Evolutionary conservation across 495 filamentous ascomycete species (phyloP).

Genomic region (Penicillium roqueforti): DNA sequence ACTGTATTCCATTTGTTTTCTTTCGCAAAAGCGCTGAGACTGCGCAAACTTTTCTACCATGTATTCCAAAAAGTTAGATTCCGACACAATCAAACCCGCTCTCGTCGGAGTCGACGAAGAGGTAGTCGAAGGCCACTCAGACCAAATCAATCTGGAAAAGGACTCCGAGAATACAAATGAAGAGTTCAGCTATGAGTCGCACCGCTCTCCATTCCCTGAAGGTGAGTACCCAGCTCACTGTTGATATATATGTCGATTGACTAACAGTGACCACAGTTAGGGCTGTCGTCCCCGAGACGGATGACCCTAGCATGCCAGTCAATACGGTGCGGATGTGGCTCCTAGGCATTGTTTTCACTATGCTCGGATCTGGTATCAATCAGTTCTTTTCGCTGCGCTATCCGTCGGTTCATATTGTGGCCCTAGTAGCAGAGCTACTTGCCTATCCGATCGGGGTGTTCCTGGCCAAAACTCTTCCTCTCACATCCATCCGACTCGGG

Average conservation of each 20-base stretch:
- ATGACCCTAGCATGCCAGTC: slow-evolving; percentile 36
- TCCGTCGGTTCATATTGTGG: slow-evolving; percentile 74
- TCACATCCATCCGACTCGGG: slow-evolving; percentile 37
- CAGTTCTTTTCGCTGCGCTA: slow-evolving; percentile 83
- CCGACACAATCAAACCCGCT: slow-evolving; percentile 14
- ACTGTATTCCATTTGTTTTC: background rate
- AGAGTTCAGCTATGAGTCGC: slow-evolving; percentile 33
- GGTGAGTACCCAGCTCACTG: slow-evolving; percentile 14
- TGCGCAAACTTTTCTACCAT: slow-evolving; percentile 8
- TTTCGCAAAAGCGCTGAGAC: background rate
- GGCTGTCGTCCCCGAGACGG: slow-evolving; percentile 38
- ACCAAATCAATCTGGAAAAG: slow-evolving; percentile 30
- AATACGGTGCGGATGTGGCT: slow-evolving; percentile 76
- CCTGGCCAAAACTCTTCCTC: slow-evolving; percentile 43
- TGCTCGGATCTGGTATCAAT: slow-evolving; percentile 79
- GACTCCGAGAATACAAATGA: slow-evolving; percentile 26
- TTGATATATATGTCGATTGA: background rate
- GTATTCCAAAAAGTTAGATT: slow-evolving; percentile 12
- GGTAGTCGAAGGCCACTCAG: slow-evolving; percentile 27
- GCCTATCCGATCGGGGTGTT: slow-evolving; percentile 56
- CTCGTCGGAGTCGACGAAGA: slow-evolving; percentile 17
- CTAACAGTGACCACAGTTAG: slow-evolving; percentile 18
- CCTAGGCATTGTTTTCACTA: slow-evolving; percentile 70
- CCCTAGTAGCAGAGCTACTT: slow-evolving; percentile 60
- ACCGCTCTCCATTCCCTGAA: slow-evolving; percentile 37